Percentiles rank a stretch among this genome's conserved stretches.
phyloP scores from a whole-genome alignment of 1,139 yeast species.

The Candida labiduridarum region DNA sequence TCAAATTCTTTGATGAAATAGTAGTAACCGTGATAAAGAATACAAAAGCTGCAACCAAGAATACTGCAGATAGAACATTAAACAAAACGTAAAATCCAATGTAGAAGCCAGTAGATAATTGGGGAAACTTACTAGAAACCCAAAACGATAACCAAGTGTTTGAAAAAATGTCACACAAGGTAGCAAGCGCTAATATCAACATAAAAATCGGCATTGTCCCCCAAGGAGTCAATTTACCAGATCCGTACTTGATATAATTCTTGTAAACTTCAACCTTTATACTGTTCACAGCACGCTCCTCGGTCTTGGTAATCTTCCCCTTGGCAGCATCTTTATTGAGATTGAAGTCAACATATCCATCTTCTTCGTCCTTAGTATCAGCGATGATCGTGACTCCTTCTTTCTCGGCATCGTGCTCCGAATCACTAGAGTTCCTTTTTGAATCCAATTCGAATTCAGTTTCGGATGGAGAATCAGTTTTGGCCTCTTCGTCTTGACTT shows the following conservation, averaged over 20 bases:
- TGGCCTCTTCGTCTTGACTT: slow-evolving; percentile 4
- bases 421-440: background rate
- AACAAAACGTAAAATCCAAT: slow-evolving; percentile 73
- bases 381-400: slow-evolving; percentile 7
- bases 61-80: slow-evolving; percentile 38
- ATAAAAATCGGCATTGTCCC: slow-evolving; percentile 14
- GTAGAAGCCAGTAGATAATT: slow-evolving; percentile 55
- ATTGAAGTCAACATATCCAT: slow-evolving; percentile 19
- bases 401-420: slow-evolving; percentile 11
- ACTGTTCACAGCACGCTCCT: slow-evolving; percentile 44
- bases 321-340: slow-evolving; percentile 25
- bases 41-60: slow-evolving; percentile 46
- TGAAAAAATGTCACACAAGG: slow-evolving; percentile 65
- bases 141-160: slow-evolving; percentile 88
- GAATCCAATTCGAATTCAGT: background rate
- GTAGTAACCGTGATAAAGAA: slow-evolving; percentile 54
- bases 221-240: slow-evolving; percentile 44
- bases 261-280: slow-evolving; percentile 34
- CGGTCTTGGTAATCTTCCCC: slow-evolving; percentile 36
- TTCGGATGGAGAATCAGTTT: slow-evolving; percentile 13
- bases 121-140: slow-evolving; percentile 59
- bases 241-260: slow-evolving; percentile 58
- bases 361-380: slow-evolving; percentile 16
- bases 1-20: slow-evolving; percentile 47
- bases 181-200: slow-evolving; percentile 35